Percentiles rank a stretch among this genome's conserved stretches.
phyloP scores from a whole-genome alignment of 2,329 filamentous ascomycete species.

The Beauveria sp. region DNA sequence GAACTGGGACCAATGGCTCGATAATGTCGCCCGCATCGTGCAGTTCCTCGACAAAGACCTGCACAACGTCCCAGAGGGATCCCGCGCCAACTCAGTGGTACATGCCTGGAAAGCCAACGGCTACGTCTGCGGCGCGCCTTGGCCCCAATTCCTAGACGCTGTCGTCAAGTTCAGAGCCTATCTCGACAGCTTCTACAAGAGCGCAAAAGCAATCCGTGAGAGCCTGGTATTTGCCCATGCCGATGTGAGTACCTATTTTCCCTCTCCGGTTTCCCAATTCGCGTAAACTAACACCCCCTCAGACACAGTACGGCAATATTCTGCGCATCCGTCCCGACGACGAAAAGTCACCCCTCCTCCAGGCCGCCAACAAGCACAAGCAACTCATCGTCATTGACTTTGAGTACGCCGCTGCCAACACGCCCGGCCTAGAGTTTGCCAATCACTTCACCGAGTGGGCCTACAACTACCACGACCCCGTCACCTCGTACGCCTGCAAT shows the following conservation, averaged over 20 bases:
- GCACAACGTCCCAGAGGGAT: slow-evolving; percentile 25
- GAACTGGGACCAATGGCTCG: slow-evolving; percentile 92
- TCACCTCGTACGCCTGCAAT: slow-evolving; percentile 59
- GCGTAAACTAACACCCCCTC: background rate
- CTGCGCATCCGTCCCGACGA: slow-evolving; percentile 61
- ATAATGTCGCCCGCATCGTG: slow-evolving; percentile 54
- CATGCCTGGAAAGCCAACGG: slow-evolving; percentile 61
- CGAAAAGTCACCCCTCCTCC: slow-evolving; percentile 76
- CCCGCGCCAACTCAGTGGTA: slow-evolving; percentile 20
- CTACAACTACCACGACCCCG: slow-evolving; percentile 86
- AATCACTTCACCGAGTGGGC: slow-evolving; percentile 99
- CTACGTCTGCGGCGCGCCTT: slow-evolving; percentile 75
- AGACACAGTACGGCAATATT: slow-evolving; percentile 99
- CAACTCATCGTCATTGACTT: slow-evolving; percentile 97
- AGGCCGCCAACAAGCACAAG: slow-evolving; percentile 90
- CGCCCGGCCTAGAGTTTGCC: slow-evolving; percentile 81
- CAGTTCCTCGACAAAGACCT: slow-evolving; percentile 53
- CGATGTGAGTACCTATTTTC: slow-evolving; percentile 55
- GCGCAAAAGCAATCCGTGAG: slow-evolving; percentile 57
- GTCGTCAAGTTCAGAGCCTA: slow-evolving; percentile 72
- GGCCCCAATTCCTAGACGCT: slow-evolving; percentile 66
- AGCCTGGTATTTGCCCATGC: slow-evolving; percentile 93
- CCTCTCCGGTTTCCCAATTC: background rate
- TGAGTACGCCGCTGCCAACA: slow-evolving; percentile 89
- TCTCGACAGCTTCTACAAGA: slow-evolving; percentile 66